Base-by-base conservation (phyloP, 768 basidiomycete genomes). In the Strobilomyces echinocephalus region DNA sequence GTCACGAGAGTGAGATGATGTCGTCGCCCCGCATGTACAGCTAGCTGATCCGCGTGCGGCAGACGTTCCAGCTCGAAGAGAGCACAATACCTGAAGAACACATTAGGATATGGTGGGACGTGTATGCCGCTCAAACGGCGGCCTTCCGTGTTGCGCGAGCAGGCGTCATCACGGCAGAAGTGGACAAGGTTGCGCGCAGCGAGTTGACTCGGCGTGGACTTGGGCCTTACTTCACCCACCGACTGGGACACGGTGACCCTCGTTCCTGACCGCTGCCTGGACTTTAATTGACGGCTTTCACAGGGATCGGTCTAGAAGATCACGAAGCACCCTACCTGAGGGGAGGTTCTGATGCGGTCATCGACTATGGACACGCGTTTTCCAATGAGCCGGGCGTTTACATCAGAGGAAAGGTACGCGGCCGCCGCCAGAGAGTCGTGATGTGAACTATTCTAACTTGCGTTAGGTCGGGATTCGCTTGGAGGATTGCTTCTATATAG, bases 261-360 rank as follows among this genome's bases (percentile, higher is more conserved):
- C 5, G 46, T 46, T n/a, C 46, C 49, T 53, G 30, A n/a, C 49
- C 41, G 39, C 24, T 48, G 57, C 14, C 49, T 62, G 46, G 31
- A 51, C 55, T 52, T 53, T 58, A 52, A 50, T 55, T 55, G 33
- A 50, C 42, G 21, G n/a, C 18, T 16, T 26, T 31, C 20, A 33
- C 49, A 88, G 91, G 90, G 2, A 92, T 95, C 31, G 91, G 91
- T 3, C 71, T 94, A 4, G 88, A 93, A 68, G 84, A 77, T 8
- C 92, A 94, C 58, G 91, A 94, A 69, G 74, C 77, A 8, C 91
- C 91, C 1, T 92, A 91, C 67, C 74, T 95, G 18, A 80, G 80
- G 44, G 87, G 86, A n/a, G 82, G 84, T 15, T 85, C 80, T 30
- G 62, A 79, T 11, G 79, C 77, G 57, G 60, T 77, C 36, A 81